Conservation (phyloP, 1,284 basidiomycete genomes). For the Somion occarium region DNA sequence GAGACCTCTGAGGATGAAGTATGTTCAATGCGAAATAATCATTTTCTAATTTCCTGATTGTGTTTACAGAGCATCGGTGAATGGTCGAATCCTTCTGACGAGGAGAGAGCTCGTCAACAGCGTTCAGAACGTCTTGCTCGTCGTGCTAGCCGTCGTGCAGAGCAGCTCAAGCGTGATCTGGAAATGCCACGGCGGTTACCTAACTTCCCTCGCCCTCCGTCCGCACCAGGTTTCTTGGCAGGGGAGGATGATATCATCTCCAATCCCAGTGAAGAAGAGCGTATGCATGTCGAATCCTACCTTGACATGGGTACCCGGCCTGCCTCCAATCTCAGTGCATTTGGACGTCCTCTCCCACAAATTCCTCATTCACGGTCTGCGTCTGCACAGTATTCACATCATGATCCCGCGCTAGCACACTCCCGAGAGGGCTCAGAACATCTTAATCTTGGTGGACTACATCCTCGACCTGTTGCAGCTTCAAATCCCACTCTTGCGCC, state of each 20-base stretch:
- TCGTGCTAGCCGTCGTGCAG: conserved; percentile 45
- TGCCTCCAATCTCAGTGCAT: conserved; percentile 11
- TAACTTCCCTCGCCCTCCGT: conserved; percentile 72
- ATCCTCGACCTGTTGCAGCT: conserved; percentile 10
- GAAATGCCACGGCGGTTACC: conserved; percentile 64
- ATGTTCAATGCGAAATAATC: conserved; percentile 17
- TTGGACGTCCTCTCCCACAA: conserved; percentile 48
- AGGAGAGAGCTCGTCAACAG: conserved; percentile 68
- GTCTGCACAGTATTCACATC: conserved; percentile 54
- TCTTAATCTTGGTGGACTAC: conserved; percentile 16
- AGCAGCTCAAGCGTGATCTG: conserved; percentile 33
- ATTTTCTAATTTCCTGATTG: conserved; percentile 1
- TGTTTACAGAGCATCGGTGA: conserved; percentile 67
- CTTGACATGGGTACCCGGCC: conserved; percentile 33
- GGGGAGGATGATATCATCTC: conserved; percentile 69
- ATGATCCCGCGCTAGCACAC: conserved; percentile 61
- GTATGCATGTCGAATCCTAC: conserved; percentile 29
- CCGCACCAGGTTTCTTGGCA: conserved; percentile 17
- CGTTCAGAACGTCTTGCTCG: conserved; percentile 57
- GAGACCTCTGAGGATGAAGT: conserved; percentile 65
- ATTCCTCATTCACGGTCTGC: conserved; percentile 59
- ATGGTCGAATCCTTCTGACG: conserved; percentile 86
- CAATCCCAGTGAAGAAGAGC: conserved; percentile 75
- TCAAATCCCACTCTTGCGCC: conserved; percentile 20
- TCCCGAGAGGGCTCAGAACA: conserved; percentile 49